Base-by-base conservation (phyloP, 768 basidiomycete genomes). In the Hygrocybe punicea region DNA sequence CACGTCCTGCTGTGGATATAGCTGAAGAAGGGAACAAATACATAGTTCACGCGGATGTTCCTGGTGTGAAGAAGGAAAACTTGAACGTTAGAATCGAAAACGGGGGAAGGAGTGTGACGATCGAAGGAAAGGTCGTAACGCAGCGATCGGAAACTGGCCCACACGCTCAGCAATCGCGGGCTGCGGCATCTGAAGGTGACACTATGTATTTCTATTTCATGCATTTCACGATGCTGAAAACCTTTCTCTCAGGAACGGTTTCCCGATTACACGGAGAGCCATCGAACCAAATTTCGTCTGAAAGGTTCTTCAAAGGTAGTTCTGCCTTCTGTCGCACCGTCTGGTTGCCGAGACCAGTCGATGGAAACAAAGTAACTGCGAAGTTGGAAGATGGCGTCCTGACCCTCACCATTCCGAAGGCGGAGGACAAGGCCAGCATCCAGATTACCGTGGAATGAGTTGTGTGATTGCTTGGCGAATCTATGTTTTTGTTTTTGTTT, bases 61-160 rank as follows among this genome's bases (percentile, higher is more conserved):
- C 89, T 19, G 89, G 89, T 1, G 83, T 91, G 24, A 84, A 82
- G 68, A 89, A 85, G 74, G 88, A 91, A 62, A 84, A 90, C 63
- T 66, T 91, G 8, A 80, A 88, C 55, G 79, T 91, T 51, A 78
- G 82, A 7, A 75, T 91, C 57, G 86, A 87, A 8, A 84, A 89
- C 54, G 81, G 79, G 14, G 89, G 87, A 2, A 78, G 81, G 55
- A 88, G 82, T 59, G 67, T 91, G 56, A 89, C 84, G 4, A 89
- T 92, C 55, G 82, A 88, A 66, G 89, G 89, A 8, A 84, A 79
- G 63, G 69, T 81, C 37, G 63, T 69, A 47, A 70, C 71, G 50
- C 52, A 61, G 58, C 58, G 68, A 59, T 17, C 60, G 29, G 54
- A 37, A 37, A 58, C 47, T 17, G 68, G 67, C 46, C 62, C 34